Conservation (phyloP, 2,329 filamentous ascomycete genomes). For the Dactylella cylindrospora region DNA sequence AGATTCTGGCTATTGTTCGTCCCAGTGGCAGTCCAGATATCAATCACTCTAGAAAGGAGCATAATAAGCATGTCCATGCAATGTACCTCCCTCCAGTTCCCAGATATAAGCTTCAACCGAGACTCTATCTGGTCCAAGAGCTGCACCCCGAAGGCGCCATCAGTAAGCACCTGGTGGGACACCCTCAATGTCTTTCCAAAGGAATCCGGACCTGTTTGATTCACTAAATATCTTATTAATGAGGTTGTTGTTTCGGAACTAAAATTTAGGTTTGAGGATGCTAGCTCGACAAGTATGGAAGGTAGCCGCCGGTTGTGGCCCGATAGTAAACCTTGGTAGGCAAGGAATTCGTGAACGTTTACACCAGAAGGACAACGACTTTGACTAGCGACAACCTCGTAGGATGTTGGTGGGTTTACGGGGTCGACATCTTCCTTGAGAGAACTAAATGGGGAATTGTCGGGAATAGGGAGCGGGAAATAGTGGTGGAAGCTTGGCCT, state of each 20-base stretch:
- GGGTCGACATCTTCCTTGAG: constrained; percentile 46
- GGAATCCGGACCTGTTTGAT: constrained; percentile 60
- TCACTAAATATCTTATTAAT: constrained; percentile 58
- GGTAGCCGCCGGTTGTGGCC: constrained; percentile 57
- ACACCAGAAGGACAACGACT: constrained; percentile 56
- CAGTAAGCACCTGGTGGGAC: constrained; percentile 57
- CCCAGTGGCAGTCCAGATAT: constrained; percentile 47
- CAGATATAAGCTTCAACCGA: constrained; percentile 56
- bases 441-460: constrained; percentile 51
- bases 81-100: constrained; percentile 63
- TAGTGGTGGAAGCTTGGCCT: constrained; percentile 56
- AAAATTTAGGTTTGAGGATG: constrained; percentile 62
- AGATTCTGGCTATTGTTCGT: constrained; percentile 23
- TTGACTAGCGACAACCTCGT: constrained; percentile 59
- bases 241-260: constrained; percentile 58
- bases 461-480: constrained; percentile 53
- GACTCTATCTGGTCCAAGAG: constrained; percentile 57
- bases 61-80: constrained; percentile 63
- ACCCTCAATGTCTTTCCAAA: constrained; percentile 53
- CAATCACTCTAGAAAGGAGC: constrained; percentile 54
- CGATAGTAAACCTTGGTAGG: constrained; percentile 57
- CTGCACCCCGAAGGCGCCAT: constrained; percentile 57
- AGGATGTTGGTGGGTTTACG: constrained; percentile 56
- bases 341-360: constrained; percentile 59
- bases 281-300: constrained; percentile 57